Conservation (phyloP, 2,329 filamentous ascomycete species). For the Pseudogymnoascus sp. region DNA sequence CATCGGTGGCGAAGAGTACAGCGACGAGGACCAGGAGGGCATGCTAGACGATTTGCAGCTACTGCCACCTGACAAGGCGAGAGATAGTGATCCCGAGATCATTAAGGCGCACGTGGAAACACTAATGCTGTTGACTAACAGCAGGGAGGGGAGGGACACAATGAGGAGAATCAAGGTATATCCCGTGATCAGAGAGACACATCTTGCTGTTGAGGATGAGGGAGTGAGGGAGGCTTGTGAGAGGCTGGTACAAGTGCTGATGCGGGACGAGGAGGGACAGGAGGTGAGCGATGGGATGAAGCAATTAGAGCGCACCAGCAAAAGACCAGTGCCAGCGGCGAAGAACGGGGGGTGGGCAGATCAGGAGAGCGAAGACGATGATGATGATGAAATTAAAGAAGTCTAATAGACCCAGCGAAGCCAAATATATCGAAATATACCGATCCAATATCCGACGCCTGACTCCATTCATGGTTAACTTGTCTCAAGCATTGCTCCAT, state of each 20-base stretch:
- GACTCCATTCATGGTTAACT: not conserved
- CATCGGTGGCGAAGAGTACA: conserved; percentile 79
- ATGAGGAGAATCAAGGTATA: conserved; percentile 77
- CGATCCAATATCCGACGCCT: not conserved
- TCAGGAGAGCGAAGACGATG: conserved; percentile 20
- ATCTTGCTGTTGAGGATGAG: conserved; percentile 69
- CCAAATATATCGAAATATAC: conserved; percentile 1
- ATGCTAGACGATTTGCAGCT: conserved; percentile 91
- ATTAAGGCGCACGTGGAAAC: conserved; percentile 86
- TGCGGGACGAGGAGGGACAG: conserved; percentile 27
- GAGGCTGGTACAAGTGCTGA: conserved; percentile 64
- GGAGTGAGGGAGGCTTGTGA: conserved; percentile 78
- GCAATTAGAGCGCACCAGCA: conserved; percentile 15
- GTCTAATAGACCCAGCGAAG: conserved; percentile 19
- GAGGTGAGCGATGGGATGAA: conserved; percentile 24
- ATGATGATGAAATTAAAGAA: conserved; percentile 28
- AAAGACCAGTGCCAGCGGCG: conserved; percentile 11
- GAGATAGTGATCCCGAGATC: conserved; percentile 68
- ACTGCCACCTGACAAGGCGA: conserved; percentile 78
- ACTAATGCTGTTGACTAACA: conserved; percentile 72
- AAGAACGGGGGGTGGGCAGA: conserved; percentile 11
- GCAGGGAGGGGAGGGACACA: conserved; percentile 62
- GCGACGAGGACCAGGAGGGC: conserved; percentile 72
- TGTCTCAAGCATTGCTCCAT: not conserved
- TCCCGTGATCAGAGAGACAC: conserved; percentile 78